Conservation (phyloP, 2,329 filamentous ascomycete species). For the Colletotrichum gloeosporioides region DNA sequence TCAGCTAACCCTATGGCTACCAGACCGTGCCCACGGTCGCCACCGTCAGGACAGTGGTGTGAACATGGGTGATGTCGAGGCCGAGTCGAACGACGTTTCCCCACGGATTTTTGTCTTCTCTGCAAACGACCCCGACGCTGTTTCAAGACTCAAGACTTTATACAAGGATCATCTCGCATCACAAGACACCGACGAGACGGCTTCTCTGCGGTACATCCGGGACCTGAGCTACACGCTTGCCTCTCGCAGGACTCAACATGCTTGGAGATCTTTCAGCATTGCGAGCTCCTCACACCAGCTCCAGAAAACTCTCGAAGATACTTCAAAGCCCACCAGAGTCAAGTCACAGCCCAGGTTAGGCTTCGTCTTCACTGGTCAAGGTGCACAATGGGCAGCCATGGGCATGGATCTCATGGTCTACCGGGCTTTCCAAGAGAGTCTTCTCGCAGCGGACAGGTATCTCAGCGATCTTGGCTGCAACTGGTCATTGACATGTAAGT, state of each 20-base stretch:
- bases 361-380: slow-evolving; percentile 32
- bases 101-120: slow-evolving; percentile 49
- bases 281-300: not conserved
- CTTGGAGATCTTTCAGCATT: slow-evolving; percentile 4
- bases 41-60: slow-evolving; percentile 8
- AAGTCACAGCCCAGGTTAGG: slow-evolving; percentile 10
- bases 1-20: not conserved
- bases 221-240: slow-evolving; percentile 52
- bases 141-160: slow-evolving; percentile 38
- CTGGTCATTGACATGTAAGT: slow-evolving; percentile 24
- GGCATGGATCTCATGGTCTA: slow-evolving; percentile 25
- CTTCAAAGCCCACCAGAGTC: not conserved
- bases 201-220: not conserved
- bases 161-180: slow-evolving; percentile 25
- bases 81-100: not conserved
- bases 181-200: not conserved
- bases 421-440: slow-evolving; percentile 38
- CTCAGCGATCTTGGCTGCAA: slow-evolving; percentile 34
- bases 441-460: slow-evolving; percentile 39
- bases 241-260: not conserved
- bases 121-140: slow-evolving; percentile 43
- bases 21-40: not conserved
- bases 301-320: not conserved
- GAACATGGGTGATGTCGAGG: not conserved
- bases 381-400: slow-evolving; percentile 30